Evolutionary conservation across 2,329 filamentous ascomycete genomes (phyloP).

Genomic region (Aspergillus udagawae): DNA sequence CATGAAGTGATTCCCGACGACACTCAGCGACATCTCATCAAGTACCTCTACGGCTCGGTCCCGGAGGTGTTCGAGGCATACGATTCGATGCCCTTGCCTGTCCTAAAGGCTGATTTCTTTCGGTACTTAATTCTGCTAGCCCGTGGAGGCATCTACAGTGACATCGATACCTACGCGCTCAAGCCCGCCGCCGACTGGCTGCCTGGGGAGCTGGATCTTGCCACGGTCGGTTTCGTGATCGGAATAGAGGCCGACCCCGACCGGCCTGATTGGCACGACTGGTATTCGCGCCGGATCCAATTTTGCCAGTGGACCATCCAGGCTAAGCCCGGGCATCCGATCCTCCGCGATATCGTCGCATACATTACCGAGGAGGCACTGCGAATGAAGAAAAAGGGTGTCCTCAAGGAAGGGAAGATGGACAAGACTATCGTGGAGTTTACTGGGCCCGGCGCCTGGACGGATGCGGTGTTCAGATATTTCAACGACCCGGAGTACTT

Average conservation of each 20-base stretch:
- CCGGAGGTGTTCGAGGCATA: conserved; percentile 78
- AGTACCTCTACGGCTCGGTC: conserved; percentile 78
- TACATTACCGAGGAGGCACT: conserved; percentile 82
- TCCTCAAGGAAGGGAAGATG: conserved; percentile 56
- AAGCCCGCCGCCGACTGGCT: conserved; percentile 85
- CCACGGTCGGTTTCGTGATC: conserved; percentile 78
- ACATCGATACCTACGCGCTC: conserved; percentile 87
- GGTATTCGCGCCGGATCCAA: conserved; percentile 94
- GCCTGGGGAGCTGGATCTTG: conserved; percentile 69
- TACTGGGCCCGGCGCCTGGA: conserved; percentile 92
- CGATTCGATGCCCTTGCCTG: conserved; percentile 65
- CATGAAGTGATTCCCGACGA: conserved; percentile 97
- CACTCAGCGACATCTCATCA: conserved; percentile 74
- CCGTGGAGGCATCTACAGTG: conserved; percentile 77
- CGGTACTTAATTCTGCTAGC: conserved; percentile 71
- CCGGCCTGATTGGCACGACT: conserved; percentile 83
- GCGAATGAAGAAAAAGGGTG: conserved; percentile 63
- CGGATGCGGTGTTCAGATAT: conserved; percentile 84
- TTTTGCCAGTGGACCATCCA: conserved; percentile 99
- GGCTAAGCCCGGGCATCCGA: conserved; percentile 87
- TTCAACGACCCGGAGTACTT: conserved; percentile 91
- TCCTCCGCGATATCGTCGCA: conserved; percentile 80
- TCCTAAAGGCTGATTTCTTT: conserved; percentile 77
- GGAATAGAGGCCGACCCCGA: conserved; percentile 97
- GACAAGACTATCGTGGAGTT: conserved; percentile 84